Percentiles rank a stretch among this genome's conserved stretches.
Evolutionary conservation across 108 stramenopile genomes (phyloP).

Genomic region (Aurantiochytrium sp.): DNA sequence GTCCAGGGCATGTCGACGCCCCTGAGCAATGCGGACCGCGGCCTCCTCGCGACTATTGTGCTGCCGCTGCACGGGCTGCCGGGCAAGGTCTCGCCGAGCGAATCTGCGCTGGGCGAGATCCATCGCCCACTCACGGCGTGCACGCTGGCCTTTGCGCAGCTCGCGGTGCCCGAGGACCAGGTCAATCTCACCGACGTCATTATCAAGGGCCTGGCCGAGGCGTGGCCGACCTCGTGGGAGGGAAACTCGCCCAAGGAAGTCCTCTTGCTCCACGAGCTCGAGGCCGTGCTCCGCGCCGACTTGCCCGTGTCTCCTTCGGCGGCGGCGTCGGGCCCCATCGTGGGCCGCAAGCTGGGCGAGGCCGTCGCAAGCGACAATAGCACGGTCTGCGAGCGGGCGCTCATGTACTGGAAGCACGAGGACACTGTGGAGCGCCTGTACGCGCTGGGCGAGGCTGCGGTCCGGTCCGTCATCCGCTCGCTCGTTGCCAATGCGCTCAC

Average conservation of each 20-base stretch:
- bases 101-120: neutral
- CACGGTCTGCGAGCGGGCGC: conserved; percentile 47
- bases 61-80: neutral
- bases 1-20: neutral
- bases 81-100: neutral
- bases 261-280: conserved; percentile 56
- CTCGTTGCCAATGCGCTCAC: conserved; percentile 36
- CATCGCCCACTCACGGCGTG: neutral
- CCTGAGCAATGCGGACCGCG: neutral
- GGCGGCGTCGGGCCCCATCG: neutral
- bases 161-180: neutral
- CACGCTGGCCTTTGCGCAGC: neutral
- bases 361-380: conserved; percentile 48
- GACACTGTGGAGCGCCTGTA: conserved; percentile 24
- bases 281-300: conserved; percentile 31
- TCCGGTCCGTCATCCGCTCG: neutral
- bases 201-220: neutral
- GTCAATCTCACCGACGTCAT: neutral
- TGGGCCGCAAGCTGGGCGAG: conserved; percentile 30
- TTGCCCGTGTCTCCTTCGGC: neutral
- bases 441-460: neutral
- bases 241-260: conserved; percentile 63
- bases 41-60: neutral
- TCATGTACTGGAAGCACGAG: conserved; percentile 48
- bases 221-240: conserved; percentile 50